phyloP scores from a whole-genome alignment of 495 filamentous ascomycete genomes.

The Daldinia grandis region DNA sequence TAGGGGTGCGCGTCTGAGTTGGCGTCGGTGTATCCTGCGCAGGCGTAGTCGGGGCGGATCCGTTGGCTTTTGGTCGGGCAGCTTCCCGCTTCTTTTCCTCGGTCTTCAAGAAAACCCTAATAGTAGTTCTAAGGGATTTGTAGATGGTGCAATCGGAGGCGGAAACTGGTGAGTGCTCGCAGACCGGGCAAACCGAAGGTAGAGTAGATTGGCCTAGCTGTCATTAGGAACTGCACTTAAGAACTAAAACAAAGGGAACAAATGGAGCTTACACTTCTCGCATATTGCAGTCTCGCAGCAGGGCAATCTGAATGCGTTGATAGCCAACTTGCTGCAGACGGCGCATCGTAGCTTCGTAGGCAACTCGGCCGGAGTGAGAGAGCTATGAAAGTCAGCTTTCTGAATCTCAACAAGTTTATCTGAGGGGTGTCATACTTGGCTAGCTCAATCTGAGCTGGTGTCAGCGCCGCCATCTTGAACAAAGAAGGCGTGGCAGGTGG shows the following conservation, averaged over 20 bases:
- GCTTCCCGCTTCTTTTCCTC: conserved; percentile 83
- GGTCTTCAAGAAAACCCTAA: conserved; percentile 86
- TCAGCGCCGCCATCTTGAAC: conserved; percentile 46
- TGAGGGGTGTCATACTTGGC: conserved; percentile 41
- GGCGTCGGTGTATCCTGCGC: conserved; percentile 46
- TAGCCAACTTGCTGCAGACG: conserved; percentile 87
- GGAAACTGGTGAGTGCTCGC: conserved; percentile 86
- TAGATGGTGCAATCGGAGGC: conserved; percentile 87
- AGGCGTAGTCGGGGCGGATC: conserved; percentile 56
- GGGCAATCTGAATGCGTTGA: conserved; percentile 88
- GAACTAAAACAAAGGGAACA: neutral
- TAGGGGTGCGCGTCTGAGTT: conserved; percentile 37
- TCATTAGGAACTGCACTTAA: conserved; percentile 38
- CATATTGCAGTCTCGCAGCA: conserved; percentile 98
- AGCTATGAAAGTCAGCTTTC: conserved; percentile 57
- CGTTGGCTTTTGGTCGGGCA: conserved; percentile 62
- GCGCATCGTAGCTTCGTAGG: conserved; percentile 95
- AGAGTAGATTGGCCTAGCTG: conserved; percentile 77
- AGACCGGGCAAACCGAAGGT: conserved; percentile 86
- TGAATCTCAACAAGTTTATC: neutral
- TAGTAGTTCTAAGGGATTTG: conserved; percentile 85
- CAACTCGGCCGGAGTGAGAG: conserved; percentile 82
- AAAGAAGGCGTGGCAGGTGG: conserved; percentile 5
- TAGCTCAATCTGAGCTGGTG: conserved; percentile 54
- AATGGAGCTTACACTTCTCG: conserved; percentile 75